Evolutionary conservation across 2,329 filamentous ascomycete species (phyloP).

Genomic region (Xylaria sp.): DNA sequence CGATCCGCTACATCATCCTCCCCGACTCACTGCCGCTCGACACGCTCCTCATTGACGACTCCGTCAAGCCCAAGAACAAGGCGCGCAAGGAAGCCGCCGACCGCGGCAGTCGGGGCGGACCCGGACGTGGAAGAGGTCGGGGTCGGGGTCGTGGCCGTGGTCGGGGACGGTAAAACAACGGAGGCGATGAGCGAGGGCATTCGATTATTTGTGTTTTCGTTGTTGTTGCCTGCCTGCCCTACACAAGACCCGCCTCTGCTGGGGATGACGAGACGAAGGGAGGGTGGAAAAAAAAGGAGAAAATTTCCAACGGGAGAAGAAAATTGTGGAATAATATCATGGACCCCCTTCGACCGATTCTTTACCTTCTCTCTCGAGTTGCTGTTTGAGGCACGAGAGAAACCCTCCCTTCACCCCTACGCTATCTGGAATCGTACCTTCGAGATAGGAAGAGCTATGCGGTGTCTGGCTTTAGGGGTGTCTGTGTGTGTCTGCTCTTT

Average conservation of each 20-base stretch:
- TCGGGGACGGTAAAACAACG: slow-evolving; percentile 25
- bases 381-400: not conserved
- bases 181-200: not conserved
- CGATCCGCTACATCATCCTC: slow-evolving; percentile 93
- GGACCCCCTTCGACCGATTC: not conserved
- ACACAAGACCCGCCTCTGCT: not conserved
- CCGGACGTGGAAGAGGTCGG: slow-evolving; percentile 49
- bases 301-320: not conserved
- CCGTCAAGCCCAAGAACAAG: slow-evolving; percentile 99
- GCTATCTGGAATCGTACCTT: not conserved
- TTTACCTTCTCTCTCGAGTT: not conserved
- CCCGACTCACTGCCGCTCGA: slow-evolving; percentile 93
- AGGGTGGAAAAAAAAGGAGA: not conserved
- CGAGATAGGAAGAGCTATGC: not conserved
- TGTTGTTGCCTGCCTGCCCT: not conserved
- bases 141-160: slow-evolving; percentile 49
- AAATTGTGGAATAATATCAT: not conserved
- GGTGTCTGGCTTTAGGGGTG: slow-evolving; percentile 2
- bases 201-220: not conserved
- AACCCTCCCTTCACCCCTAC: not conserved
- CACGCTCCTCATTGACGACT: slow-evolving; percentile 91
- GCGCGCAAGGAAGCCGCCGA: slow-evolving; percentile 80
- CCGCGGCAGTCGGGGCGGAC: slow-evolving; percentile 49
- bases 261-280: not conserved
- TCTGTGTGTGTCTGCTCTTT: not conserved